Conservation (phyloP, 768 basidiomycete species). For the Serendipita vermifera region DNA sequence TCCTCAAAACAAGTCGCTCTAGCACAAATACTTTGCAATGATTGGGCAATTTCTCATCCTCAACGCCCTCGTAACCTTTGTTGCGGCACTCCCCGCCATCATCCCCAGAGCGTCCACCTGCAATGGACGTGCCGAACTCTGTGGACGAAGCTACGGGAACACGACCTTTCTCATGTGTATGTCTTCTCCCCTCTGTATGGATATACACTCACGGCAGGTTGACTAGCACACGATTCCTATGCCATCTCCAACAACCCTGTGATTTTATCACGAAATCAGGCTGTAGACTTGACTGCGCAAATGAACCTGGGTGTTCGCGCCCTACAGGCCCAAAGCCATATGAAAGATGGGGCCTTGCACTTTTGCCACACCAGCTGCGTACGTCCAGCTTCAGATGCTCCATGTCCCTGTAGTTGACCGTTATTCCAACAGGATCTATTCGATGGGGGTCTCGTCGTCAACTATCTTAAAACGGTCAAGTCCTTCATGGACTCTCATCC, state of each 20-base stretch:
- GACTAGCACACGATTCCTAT: conserved; percentile 42
- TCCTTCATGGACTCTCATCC: conserved; percentile 47
- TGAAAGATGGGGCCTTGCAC: conserved; percentile 35
- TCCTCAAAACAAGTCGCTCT: too few species aligned
- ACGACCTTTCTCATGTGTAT: conserved; percentile 26
- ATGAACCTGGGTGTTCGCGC: conserved; percentile 28
- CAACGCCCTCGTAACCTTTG: neutral
- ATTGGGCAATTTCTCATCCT: too few species aligned
- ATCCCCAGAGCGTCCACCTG: conserved; percentile 26
- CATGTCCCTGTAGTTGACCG: neutral
- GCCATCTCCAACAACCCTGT: conserved; percentile 37
- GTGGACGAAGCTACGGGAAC: conserved; percentile 37
- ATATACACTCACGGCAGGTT: conserved; percentile 27
- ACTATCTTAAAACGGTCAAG: conserved; percentile 41
- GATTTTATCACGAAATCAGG: conserved; percentile 17
- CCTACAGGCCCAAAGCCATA: conserved; percentile 40
- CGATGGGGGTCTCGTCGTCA: conserved; percentile 35
- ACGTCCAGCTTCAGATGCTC: conserved; percentile 4
- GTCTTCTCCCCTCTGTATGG: conserved; percentile 21
- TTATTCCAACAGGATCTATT: conserved; percentile 24
- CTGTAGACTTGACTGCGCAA: conserved; percentile 18
- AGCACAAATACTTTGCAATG: too few species aligned
- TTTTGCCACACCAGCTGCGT: conserved; percentile 55
- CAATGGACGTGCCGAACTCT: conserved; percentile 55
- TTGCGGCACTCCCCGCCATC: neutral